A percentile compares a stretch with the other conserved stretches of the same genome.
Evolutionary conservation across 805 yeast species (phyloP).

Genomic region (Blastobotrys terrestris): DNA sequence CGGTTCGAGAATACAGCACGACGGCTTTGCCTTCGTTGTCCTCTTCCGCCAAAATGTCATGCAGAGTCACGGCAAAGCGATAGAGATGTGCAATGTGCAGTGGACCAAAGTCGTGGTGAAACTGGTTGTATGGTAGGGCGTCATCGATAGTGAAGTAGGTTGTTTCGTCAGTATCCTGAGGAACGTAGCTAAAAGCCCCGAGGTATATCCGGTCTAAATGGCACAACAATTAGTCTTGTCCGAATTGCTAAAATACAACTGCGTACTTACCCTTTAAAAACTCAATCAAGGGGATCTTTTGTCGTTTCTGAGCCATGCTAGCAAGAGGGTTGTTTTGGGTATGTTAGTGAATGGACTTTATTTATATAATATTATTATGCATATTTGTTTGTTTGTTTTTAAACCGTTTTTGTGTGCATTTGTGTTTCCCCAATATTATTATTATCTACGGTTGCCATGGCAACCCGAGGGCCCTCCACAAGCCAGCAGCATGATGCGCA

Average conservation of each 20-base stretch:
- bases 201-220: slow-evolving; percentile 60
- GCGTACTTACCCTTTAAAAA: slow-evolving; percentile 28
- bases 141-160: slow-evolving; percentile 92
- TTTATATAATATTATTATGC: not conserved
- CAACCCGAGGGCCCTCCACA: not conserved
- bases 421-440: not conserved
- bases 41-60: slow-evolving; percentile 82
- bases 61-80: slow-evolving; percentile 90
- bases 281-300: slow-evolving; percentile 30
- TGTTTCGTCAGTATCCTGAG: slow-evolving; percentile 65
- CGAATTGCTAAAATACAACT: not conserved
- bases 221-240: not conserved
- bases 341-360: not conserved
- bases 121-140: slow-evolving; percentile 85
- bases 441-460: not conserved
- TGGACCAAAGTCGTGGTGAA: slow-evolving; percentile 96
- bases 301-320: slow-evolving; percentile 8
- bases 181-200: slow-evolving; percentile 79
- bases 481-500: no score
- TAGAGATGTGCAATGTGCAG: slow-evolving; percentile 88
- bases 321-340: not conserved
- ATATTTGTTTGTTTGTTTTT: slow-evolving; percentile 1
- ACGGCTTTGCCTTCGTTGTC: slow-evolving; percentile 81
- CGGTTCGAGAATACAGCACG: slow-evolving; percentile 79
- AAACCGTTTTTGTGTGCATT: not conserved